Base-by-base conservation (phyloP, 257 asterid genomes). In the Asclepias syriaca region DNA sequence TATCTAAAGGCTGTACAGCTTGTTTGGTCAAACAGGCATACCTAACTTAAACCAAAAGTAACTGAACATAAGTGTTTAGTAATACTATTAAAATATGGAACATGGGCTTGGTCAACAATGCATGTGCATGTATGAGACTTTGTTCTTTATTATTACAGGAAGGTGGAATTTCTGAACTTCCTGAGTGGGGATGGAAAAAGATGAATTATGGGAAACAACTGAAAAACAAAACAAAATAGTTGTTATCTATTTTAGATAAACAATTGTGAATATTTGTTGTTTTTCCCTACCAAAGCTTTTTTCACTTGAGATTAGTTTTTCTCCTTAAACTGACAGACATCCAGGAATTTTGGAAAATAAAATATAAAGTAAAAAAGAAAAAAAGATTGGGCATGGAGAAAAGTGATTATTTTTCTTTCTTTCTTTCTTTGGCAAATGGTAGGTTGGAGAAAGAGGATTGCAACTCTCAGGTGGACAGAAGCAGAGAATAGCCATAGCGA, bases 401-500 rank as follows among this genome's bases (percentile, higher is more conserved):
- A 37, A 60, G 24, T 64, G 49, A 8, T 63, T 56, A 11, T 8
- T 55, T 16, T 63, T 1, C 8, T 8, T 50, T 50, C 8, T 8
- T 50, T 50, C 15, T 50, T 50, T 51, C 16, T 63, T 37, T 12
- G 68, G 39, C 32, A 66, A 45, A 78, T 81, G 69, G 76, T 74
- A 87, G 92, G 92, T 92, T 4, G 96, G 98, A 64, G 98, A 90
- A 80, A 84, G 96, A 72, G 98, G 98, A 27, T 58, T 90, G 79
- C 98, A 92, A 74, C 87, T 92, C 34, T 92, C 98, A 0, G 98
- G 98, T 43, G 98, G 98, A 37, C 98, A 92, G 69, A 92, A 92
- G 83, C 98, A 92, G 84, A 86, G 98, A 75, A 84, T 92, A 55
- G 98, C 96, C 5, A 90, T 92, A 58, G 96, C 96, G 10, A 84